These are phyloP conservation scores for Colletotrichum somersetense DNA, from an alignment of 2,329 filamentous ascomycete species.

Conservation along the genomic window DNA sequence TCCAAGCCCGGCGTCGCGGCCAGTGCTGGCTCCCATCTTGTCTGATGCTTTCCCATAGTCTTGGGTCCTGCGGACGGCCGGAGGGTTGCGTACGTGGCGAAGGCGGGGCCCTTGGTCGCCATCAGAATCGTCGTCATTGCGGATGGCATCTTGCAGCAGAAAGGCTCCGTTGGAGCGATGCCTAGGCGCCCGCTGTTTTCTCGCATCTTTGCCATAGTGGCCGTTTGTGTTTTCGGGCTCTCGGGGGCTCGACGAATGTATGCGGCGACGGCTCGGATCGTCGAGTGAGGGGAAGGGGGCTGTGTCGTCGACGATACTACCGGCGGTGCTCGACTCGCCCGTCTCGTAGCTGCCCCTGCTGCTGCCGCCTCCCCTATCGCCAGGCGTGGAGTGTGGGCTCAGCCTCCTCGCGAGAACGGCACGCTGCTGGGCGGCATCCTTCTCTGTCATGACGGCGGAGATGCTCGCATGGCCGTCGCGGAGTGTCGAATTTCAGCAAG, in stretches of 20 bases:
- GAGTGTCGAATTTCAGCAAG: neutral
- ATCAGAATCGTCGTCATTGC: constrained; percentile 47
- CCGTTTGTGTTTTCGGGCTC: constrained; percentile 44
- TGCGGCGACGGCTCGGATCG: constrained; percentile 22
- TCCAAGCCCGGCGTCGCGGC: constrained; percentile 28
- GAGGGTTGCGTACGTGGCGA: constrained; percentile 46
- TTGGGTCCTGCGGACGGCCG: constrained; percentile 21
- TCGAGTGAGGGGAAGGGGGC: constrained; percentile 37
- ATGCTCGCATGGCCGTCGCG: constrained; percentile 43
- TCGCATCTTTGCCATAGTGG: constrained; percentile 43
- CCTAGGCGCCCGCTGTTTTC: constrained; percentile 50
- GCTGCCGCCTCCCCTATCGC: constrained; percentile 50
- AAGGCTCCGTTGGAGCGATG: constrained; percentile 64
- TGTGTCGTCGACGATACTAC: constrained; percentile 46
- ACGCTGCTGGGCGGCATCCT: constrained; percentile 40
- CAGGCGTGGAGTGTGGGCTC: constrained; percentile 36
- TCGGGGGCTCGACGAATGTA: constrained; percentile 37
- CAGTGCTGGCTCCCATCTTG: constrained; percentile 28
- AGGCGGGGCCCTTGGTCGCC: constrained; percentile 50
- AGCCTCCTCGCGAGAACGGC: constrained; percentile 31
- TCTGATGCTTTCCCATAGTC: constrained; percentile 34
- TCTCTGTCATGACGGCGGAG: constrained; percentile 43
- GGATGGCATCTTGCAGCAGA: constrained; percentile 60
- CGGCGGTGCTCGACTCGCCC: constrained; percentile 59
- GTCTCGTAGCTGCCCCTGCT: constrained; percentile 57